These are phyloP conservation scores for Kwoniella dejecticola DNA, from an alignment of 768 basidiomycete genomes.

Conservation along the genomic window DNA sequence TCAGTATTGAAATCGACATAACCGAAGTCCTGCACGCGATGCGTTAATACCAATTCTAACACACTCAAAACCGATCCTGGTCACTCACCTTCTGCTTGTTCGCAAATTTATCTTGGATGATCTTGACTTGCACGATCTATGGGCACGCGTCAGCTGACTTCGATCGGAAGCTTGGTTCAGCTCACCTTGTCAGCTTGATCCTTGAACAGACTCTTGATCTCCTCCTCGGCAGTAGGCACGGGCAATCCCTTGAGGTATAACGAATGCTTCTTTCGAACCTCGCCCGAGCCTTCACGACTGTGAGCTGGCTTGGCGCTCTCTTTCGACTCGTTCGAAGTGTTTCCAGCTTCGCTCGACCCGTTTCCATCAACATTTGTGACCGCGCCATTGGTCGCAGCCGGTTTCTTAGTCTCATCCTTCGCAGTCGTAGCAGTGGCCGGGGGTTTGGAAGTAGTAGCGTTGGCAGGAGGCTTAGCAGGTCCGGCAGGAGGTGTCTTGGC, in stretches of 20 bases:
- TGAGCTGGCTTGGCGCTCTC: constrained; percentile 16
- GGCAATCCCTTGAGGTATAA: constrained; percentile 49
- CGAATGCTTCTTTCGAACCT: constrained; percentile 34
- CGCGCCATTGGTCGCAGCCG: constrained; percentile 40
- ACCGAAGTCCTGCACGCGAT: constrained; percentile 61
- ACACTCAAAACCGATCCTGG: background rate
- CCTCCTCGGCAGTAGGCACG: constrained; percentile 36
- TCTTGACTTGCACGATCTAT: constrained; percentile 45
- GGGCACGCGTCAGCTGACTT: constrained; percentile 47
- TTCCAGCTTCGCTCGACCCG: constrained; percentile 41
- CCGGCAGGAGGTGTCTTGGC: constrained; percentile 1
- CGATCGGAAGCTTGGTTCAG: background rate
- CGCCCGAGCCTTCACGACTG: constrained; percentile 13
- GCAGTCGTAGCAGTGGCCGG: background rate
- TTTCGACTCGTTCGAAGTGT: constrained; percentile 58
- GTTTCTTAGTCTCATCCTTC: constrained; percentile 17
- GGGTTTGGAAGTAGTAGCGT: constrained; percentile 15
- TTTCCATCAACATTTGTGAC: constrained; percentile 54
- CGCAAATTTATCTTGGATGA: constrained; percentile 35
- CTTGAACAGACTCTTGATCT: constrained; percentile 36
- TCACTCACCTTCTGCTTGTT: constrained; percentile 42
- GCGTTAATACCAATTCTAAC: background rate
- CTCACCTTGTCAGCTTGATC: constrained; percentile 35
- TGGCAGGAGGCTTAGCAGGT: constrained; percentile 4
- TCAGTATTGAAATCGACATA: constrained; percentile 92